These are phyloP conservation scores for Podaxis sp. DNA, from an alignment of 768 basidiomycete species.

Conservation along the genomic window DNA sequence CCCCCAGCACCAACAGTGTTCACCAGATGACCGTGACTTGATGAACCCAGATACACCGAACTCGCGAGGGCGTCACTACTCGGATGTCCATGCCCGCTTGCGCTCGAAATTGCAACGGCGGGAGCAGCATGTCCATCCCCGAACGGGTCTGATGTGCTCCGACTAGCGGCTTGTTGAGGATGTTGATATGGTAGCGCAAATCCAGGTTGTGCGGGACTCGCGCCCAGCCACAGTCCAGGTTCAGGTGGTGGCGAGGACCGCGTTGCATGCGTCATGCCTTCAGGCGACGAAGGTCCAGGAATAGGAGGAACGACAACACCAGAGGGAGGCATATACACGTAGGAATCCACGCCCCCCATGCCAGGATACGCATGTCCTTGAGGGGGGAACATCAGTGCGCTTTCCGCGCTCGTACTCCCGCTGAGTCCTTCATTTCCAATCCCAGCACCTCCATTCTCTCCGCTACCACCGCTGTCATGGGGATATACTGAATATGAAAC, in stretches of 20 bases:
- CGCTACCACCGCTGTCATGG: constrained; percentile 15
- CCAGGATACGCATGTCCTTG: not conserved
- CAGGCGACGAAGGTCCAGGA: constrained; percentile 16
- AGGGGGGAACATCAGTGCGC: constrained; percentile 16
- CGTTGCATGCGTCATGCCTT: constrained; percentile 9
- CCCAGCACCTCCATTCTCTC: constrained; percentile 16
- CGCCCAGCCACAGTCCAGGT: not conserved
- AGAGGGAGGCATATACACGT: not conserved
- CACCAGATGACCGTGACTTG: not conserved
- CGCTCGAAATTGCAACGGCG: not conserved
- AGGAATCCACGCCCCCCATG: not conserved
- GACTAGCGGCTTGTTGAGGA: not conserved
- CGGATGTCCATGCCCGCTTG: constrained; percentile 7
- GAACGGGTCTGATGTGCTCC: not conserved
- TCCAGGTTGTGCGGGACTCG: not conserved
- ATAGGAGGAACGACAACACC: constrained; percentile 15
- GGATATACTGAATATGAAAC: constrained; percentile 5
- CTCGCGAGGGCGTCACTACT: constrained; percentile 2
- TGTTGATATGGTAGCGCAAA: not conserved
- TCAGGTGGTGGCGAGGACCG: not conserved
- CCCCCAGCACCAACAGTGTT: not conserved
- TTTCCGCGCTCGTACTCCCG: constrained; percentile 23
- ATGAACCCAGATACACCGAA: not conserved
- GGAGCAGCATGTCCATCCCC: not conserved
- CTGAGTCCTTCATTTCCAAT: constrained; percentile 15